Base-by-base conservation (phyloP, 768 basidiomycete species). In the Kwoniella pini region DNA sequence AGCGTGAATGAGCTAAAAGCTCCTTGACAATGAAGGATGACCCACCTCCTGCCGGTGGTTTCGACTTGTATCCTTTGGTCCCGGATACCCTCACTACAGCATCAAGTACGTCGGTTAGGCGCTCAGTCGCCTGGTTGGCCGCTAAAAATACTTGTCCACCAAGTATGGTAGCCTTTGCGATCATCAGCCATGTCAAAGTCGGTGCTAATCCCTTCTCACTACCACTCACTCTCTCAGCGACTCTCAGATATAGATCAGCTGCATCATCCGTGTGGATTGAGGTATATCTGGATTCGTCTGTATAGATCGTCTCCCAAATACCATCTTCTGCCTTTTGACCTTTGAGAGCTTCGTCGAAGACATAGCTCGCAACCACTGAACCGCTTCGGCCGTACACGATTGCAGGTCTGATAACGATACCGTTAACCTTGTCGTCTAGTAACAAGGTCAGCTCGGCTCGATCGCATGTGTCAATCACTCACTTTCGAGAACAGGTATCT, bases 261-360 rank as follows among this genome's bases (percentile, higher is more conserved):
- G 82, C 70, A 61, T 84, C 83, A 65, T 84, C 83, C 11, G 61
- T 50, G 65, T 84, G 83, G 38, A 84, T 70, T 3, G 80, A 50
- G 10, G 77, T 63, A 21, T 74, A 78, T 33, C 81, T 70, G 1
- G 74, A 57, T 10, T 71, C 66, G 13, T 57, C 30, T n/a, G 43
- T 75, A 1, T 78, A 80, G 0, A 60, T 21, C 3, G 79, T 78
- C 19, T 72, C 75, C n/a, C 81, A 81, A 15, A 63, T 67, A 74
- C 77, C 80, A 17, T 54, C 61, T 2, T 80, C 78, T 38, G 71
- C 71, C 15, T 80, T 61, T 5, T 42, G 40, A 19, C 69, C 80
- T 10, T 68, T 67, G 2, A 67, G 43, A 26, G 76, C 72, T 9
- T 78, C 71, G 42, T 70, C 57, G 71, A 83, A 83, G 15, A 66